phyloP scores from a whole-genome alignment of 306 rosid species.

The Sicyos baderoa region DNA sequence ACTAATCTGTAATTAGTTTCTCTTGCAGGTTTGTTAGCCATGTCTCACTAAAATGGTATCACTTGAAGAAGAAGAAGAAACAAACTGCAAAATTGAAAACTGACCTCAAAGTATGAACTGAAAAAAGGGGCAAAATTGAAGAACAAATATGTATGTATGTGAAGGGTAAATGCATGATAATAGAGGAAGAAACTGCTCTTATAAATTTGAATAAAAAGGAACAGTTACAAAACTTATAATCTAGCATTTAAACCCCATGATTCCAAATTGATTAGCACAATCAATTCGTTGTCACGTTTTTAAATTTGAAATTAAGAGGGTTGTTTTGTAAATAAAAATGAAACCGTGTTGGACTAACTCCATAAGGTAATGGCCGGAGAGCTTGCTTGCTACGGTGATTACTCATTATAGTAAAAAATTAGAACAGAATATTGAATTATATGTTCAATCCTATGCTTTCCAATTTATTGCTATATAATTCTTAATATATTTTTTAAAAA shows the following conservation, averaged over 20 bases:
- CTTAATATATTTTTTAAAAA: no score
- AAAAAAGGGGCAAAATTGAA: no score
- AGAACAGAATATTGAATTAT: no score
- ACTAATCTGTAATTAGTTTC: no score
- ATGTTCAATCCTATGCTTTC: no score
- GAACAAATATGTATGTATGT: no score
- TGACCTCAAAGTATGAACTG: neutral
- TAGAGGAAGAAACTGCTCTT: neutral
- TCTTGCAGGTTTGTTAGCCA: conserved; percentile 26
- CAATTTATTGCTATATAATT: no score
- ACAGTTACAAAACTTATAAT: neutral
- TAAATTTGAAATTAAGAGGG: neutral
- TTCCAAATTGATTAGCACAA: neutral
- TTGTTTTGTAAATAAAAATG: neutral
- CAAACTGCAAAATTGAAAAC: neutral
- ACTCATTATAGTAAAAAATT: no score
- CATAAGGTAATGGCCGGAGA: no score
- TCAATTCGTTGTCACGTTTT: neutral
- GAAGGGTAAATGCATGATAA: no score
- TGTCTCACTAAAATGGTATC: neutral
- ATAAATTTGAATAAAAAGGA: conserved; percentile 9
- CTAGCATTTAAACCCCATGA: conserved; percentile 1
- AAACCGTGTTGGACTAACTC: neutral
- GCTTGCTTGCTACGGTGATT: no score
- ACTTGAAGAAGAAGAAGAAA: neutral